These are phyloP conservation scores for Thymus mandschuricus DNA, from an alignment of 257 asterid genomes.

Conservation along the genomic window DNA sequence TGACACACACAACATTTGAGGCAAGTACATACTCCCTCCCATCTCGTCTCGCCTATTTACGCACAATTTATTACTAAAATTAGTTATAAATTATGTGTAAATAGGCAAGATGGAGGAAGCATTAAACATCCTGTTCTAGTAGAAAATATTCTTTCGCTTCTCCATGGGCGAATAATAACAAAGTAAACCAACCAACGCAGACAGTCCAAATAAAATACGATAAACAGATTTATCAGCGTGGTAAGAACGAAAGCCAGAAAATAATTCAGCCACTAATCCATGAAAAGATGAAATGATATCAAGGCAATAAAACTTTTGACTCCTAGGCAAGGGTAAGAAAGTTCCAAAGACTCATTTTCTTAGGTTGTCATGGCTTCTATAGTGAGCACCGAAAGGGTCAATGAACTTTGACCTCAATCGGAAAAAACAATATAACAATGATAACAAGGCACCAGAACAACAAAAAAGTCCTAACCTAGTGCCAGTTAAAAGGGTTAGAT, in stretches of 20 bases:
- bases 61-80: too few relatives aligned
- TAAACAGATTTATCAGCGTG: not conserved
- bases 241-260: not conserved
- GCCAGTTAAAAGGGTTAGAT: not conserved
- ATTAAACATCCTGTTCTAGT: too few relatives aligned
- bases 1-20: too few relatives aligned
- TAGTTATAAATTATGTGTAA: too few relatives aligned
- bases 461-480: conserved; percentile 2
- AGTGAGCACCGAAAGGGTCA: too few relatives aligned
- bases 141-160: too few relatives aligned
- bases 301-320: conserved; percentile 17
- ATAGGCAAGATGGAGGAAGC: too few relatives aligned
- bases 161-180: too few relatives aligned
- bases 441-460: not conserved
- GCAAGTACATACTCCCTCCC: too few relatives aligned
- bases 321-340: not conserved
- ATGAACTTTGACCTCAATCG: not conserved
- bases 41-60: too few relatives aligned
- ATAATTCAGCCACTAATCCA: not conserved
- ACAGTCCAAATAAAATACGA: not conserved
- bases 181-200: too few relatives aligned
- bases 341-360: not conserved
- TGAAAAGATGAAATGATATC: not conserved
- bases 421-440: too few relatives aligned
- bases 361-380: not conserved